Evolutionary conservation across 2,329 filamentous ascomycete genomes (phyloP).

Genomic region (Hyphodiscus sp.): DNA sequence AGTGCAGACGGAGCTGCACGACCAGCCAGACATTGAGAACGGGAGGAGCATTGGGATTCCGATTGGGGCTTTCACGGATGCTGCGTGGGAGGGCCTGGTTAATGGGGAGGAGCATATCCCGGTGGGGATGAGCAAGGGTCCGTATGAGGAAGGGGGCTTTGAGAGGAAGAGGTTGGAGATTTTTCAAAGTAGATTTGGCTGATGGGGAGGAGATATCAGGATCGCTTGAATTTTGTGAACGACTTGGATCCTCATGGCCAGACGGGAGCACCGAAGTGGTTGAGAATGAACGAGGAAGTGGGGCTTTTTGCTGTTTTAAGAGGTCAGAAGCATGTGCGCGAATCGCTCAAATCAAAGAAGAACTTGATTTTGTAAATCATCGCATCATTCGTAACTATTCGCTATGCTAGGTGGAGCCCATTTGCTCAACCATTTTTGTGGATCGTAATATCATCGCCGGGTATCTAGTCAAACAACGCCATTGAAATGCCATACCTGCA

Average conservation of each 20-base stretch:
- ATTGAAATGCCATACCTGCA: neutral
- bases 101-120: constrained; percentile 16
- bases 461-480: neutral
- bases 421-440: neutral
- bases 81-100: constrained; percentile 21
- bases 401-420: neutral
- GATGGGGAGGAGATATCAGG: too few species aligned
- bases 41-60: constrained; percentile 43
- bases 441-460: neutral
- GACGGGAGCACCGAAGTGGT: too few species aligned
- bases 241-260: too few species aligned
- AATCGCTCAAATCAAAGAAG: too few species aligned
- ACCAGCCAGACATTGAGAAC: constrained; percentile 35
- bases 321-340: too few species aligned
- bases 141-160: too few species aligned
- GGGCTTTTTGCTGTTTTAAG: too few species aligned
- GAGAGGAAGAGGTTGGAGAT: too few species aligned
- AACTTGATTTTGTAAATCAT: too few species aligned
- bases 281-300: too few species aligned
- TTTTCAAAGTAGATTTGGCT: too few species aligned
- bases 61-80: constrained; percentile 36
- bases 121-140: constrained; percentile 8
- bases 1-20: constrained; percentile 37
- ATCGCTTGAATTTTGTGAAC: too few species aligned
- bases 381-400: neutral